A percentile compares a stretch with the other conserved stretches of the same genome.
Conservation (phyloP, 2,329 filamentous ascomycete genomes). For the Arthrobotrys sphaeroides region DNA sequence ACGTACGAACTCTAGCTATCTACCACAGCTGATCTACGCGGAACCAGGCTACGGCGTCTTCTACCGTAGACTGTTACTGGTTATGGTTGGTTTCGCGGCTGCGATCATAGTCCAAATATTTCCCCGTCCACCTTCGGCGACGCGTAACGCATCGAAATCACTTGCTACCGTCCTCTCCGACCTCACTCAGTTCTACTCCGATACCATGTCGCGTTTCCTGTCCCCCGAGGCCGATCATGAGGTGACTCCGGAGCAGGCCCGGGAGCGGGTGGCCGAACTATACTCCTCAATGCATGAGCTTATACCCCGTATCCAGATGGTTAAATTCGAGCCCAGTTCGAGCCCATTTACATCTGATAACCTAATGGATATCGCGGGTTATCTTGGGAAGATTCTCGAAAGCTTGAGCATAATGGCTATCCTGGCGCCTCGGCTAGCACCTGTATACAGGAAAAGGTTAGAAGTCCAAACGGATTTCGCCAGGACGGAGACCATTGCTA, state of each 20-base stretch:
- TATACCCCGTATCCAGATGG: slow-evolving; percentile 59
- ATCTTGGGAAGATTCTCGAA: slow-evolving; percentile 60
- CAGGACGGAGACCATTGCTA: slow-evolving; percentile 64
- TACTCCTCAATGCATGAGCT: slow-evolving; percentile 58
- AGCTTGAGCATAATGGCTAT: slow-evolving; percentile 61
- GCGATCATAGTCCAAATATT: slow-evolving; percentile 65
- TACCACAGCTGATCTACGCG: slow-evolving; percentile 18
- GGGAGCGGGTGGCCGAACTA: slow-evolving; percentile 58
- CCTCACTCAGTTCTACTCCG: slow-evolving; percentile 65
- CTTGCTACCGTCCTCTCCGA: slow-evolving; percentile 63
- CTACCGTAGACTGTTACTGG: slow-evolving; percentile 64
- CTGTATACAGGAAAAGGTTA: slow-evolving; percentile 62
- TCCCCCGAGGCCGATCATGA: slow-evolving; percentile 60
- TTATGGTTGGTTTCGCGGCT: slow-evolving; percentile 64
- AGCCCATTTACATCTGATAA: slow-evolving; percentile 61
- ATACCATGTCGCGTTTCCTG: slow-evolving; percentile 62
- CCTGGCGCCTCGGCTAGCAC: slow-evolving; percentile 60
- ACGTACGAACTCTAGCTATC: slow-evolving; percentile 15
- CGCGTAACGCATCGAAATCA: slow-evolving; percentile 63
- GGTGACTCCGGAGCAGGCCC: slow-evolving; percentile 57
- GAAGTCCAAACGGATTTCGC: slow-evolving; percentile 61
- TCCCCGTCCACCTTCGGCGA: slow-evolving; percentile 64
- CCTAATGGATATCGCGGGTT: slow-evolving; percentile 59
- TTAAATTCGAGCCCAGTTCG: slow-evolving; percentile 61
- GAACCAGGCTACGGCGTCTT: slow-evolving; percentile 64